Evolutionary conservation across 495 filamentous ascomycete species (phyloP).

Genomic region (Paragyromitra xinjiangensis): DNA sequence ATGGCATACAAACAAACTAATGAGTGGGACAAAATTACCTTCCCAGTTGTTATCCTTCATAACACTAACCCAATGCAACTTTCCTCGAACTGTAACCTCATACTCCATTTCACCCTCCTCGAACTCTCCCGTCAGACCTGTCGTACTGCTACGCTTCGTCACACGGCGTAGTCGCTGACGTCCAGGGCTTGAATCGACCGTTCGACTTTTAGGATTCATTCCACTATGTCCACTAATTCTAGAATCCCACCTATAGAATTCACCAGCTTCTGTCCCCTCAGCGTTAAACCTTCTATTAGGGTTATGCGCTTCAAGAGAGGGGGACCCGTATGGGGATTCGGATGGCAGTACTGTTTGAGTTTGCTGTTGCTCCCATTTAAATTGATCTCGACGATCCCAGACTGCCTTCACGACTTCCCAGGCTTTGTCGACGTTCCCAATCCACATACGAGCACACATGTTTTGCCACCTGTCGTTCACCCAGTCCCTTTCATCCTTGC

Average conservation of each 20-base stretch:
- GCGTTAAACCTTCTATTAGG: conserved; percentile 4
- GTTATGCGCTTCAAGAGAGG: conserved; percentile 4
- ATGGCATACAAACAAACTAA: background rate
- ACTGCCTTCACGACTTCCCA: conserved; percentile 67
- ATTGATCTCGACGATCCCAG: conserved; percentile 65
- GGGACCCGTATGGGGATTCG: background rate
- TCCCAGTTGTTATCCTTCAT: conserved; percentile 86
- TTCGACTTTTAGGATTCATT: conserved; percentile 5
- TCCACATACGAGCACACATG: conserved; percentile 72
- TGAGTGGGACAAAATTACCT: conserved; percentile 63
- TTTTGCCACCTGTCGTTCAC: conserved; percentile 71
- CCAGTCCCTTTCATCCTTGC: conserved; percentile 72
- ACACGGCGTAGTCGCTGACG: background rate
- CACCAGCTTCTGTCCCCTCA: background rate
- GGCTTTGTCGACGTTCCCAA: conserved; percentile 76
- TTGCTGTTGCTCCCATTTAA: conserved; percentile 35
- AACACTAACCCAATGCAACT: conserved; percentile 78
- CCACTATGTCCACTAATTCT: conserved; percentile 18
- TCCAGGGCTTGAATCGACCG: background rate
- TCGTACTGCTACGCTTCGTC: background rate
- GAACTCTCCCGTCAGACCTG: conserved; percentile 60
- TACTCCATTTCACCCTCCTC: conserved; percentile 68
- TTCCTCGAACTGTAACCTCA: conserved; percentile 73
- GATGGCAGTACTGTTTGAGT: background rate
- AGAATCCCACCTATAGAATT: conserved; percentile 25